Evolutionary conservation across 129 eudicot species (phyloP).

Genomic region (Artemisia argyi): DNA sequence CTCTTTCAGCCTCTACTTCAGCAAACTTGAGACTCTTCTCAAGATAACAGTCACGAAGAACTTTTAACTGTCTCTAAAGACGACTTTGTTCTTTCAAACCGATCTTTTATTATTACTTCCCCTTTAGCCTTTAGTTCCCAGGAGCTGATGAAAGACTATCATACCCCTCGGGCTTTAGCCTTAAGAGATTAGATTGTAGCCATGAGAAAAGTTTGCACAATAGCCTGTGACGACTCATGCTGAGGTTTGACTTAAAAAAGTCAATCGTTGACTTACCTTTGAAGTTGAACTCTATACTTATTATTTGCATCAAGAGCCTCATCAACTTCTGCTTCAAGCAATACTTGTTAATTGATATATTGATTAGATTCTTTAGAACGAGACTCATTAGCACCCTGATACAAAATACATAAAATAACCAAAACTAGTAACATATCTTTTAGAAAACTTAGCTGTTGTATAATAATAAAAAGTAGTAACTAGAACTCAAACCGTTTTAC

Average conservation of each 20-base stretch:
- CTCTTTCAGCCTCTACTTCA: slow-evolving; percentile 85
- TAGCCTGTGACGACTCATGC: not conserved
- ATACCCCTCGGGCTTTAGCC: slow-evolving; percentile 46
- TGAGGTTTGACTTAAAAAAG: slow-evolving; percentile 20
- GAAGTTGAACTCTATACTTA: slow-evolving; percentile 54
- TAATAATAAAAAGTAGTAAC: not conserved
- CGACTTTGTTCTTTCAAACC: slow-evolving; percentile 60
- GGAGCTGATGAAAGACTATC: slow-evolving; percentile 34
- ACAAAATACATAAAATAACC: slow-evolving; percentile 1
- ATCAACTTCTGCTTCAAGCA: slow-evolving; percentile 64
- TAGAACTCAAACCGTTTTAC: slow-evolving; percentile 41
- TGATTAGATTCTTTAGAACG: slow-evolving; percentile 35
- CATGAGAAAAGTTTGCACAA: not conserved
- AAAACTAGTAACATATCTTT: not conserved
- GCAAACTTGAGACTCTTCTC: slow-evolving; percentile 95
- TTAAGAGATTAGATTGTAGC: slow-evolving; percentile 14
- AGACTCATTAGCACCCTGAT: slow-evolving; percentile 22
- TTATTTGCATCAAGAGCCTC: slow-evolving; percentile 56
- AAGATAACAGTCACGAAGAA: slow-evolving; percentile 78
- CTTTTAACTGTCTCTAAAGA: slow-evolving; percentile 65
- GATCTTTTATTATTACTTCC: slow-evolving; percentile 45
- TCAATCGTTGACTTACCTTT: slow-evolving; percentile 34
- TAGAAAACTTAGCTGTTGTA: not conserved
- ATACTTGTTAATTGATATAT: slow-evolving; percentile 43
- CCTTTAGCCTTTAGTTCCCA: slow-evolving; percentile 34